A percentile compares a stretch with the other conserved stretches of the same genome.
phyloP scores from a whole-genome alignment of 768 basidiomycete genomes.

The Daedaleopsis sinensis region DNA sequence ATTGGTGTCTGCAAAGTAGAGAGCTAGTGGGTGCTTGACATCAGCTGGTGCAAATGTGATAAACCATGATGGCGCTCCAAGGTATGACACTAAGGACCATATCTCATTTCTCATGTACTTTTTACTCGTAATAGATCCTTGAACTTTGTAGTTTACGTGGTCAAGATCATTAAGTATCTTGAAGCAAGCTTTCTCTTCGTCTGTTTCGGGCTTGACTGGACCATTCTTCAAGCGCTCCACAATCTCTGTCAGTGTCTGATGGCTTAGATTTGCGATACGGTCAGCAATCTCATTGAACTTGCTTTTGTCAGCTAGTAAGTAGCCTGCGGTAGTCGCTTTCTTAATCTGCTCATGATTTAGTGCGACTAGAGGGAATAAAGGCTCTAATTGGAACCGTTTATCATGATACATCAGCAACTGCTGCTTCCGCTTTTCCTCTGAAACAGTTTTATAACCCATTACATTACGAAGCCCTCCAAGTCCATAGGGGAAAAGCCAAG shows the following conservation, averaged over 20 bases:
- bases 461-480: conserved; percentile 16
- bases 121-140: conserved; percentile 14
- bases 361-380: conserved; percentile 17
- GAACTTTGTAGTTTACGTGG: conserved; percentile 15
- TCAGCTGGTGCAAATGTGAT: conserved; percentile 27
- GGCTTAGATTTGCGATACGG: conserved; percentile 4
- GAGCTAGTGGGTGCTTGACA: conserved; percentile 20
- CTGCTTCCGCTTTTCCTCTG: conserved; percentile 4
- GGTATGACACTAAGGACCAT: conserved; percentile 15
- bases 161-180: conserved; percentile 17
- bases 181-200: conserved; percentile 13
- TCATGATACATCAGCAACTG: conserved; percentile 24
- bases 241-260: conserved; percentile 1
- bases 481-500: conserved; percentile 23
- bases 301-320: conserved; percentile 6
- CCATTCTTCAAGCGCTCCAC: background rate
- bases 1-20: conserved; percentile 21
- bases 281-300: conserved; percentile 13
- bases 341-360: conserved; percentile 29
- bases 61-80: conserved; percentile 21
- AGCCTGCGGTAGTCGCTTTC: conserved; percentile 12
- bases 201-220: conserved; percentile 2
- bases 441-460: background rate
- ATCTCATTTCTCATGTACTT: conserved; percentile 24
- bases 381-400: conserved; percentile 23